phyloP scores from a whole-genome alignment of 2,329 filamentous ascomycete species.

The Mycogone perniciosa region DNA sequence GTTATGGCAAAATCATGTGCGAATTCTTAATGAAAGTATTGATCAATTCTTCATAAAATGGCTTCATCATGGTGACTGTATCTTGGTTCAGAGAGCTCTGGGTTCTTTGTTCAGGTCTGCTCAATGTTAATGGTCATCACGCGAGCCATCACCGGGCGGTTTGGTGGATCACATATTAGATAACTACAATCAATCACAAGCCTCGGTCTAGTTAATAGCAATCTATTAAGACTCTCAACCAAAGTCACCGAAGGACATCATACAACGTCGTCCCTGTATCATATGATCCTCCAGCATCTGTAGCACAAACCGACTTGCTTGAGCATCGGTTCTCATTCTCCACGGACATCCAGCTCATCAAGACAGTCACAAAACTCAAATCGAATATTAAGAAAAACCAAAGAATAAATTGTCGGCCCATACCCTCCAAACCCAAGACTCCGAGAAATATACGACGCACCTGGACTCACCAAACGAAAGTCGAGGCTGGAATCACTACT shows the following conservation, averaged over 20 bases:
- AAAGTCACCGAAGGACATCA: constrained; percentile 9
- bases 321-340: constrained; percentile 1
- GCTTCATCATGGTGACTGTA: neutral
- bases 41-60: neutral
- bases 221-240: constrained; percentile 23
- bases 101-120: neutral
- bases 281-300: constrained; percentile 5
- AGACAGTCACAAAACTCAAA: constrained; percentile 6
- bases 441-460: constrained; percentile 33
- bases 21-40: neutral
- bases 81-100: neutral
- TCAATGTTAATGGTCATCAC: neutral
- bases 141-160: neutral
- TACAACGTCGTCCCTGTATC: constrained; percentile 9
- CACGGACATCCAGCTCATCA: constrained; percentile 1
- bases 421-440: constrained; percentile 36
- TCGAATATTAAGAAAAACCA: constrained; percentile 19
- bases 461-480: constrained; percentile 22
- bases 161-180: neutral
- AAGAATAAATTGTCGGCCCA: constrained; percentile 33
- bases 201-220: constrained; percentile 17
- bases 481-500: constrained; percentile 19
- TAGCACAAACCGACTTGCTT: constrained; percentile 1
- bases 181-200: neutral
- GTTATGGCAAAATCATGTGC: neutral